Percentiles rank a stretch among this genome's conserved stretches.
Conservation (phyloP, 768 basidiomycete species). For the Suillus paluster region DNA sequence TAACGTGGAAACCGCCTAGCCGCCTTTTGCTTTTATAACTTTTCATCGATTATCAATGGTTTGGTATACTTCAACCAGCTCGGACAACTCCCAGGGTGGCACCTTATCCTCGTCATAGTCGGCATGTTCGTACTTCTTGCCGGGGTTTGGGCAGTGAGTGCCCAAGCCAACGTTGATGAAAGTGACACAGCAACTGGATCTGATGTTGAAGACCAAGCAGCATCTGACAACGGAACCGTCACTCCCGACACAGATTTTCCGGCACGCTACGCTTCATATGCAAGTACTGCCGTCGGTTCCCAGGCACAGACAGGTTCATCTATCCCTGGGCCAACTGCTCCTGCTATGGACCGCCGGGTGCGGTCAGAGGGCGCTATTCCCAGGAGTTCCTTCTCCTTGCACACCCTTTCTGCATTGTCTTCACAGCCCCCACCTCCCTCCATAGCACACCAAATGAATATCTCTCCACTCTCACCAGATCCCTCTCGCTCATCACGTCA, state of each 20-base stretch:
- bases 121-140: constrained; percentile 80
- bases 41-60: constrained; percentile 89
- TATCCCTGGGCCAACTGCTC: constrained; percentile 11
- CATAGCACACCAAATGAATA: constrained; percentile 1
- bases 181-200: constrained; percentile 32
- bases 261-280: not conserved
- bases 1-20: constrained; percentile 44
- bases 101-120: constrained; percentile 74
- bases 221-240: not conserved
- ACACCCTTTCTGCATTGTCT: constrained; percentile 6
- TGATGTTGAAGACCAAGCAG: not conserved
- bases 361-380: constrained; percentile 12
- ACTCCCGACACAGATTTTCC: not conserved
- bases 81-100: constrained; percentile 64
- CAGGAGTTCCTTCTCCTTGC: constrained; percentile 12
- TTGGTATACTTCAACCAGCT: constrained; percentile 91
- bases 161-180: constrained; percentile 61
- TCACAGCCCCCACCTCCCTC: constrained; percentile 2
- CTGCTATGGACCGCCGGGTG: constrained; percentile 17
- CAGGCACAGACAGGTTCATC: constrained; percentile 26
- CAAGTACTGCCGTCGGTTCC: constrained; percentile 32
- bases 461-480: not conserved
- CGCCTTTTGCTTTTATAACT: constrained; percentile 95
- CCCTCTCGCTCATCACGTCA: constrained; percentile 7
- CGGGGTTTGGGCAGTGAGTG: constrained; percentile 90